phyloP scores from a whole-genome alignment of 2,329 filamentous ascomycete species.

The Fusarium annulatum region DNA sequence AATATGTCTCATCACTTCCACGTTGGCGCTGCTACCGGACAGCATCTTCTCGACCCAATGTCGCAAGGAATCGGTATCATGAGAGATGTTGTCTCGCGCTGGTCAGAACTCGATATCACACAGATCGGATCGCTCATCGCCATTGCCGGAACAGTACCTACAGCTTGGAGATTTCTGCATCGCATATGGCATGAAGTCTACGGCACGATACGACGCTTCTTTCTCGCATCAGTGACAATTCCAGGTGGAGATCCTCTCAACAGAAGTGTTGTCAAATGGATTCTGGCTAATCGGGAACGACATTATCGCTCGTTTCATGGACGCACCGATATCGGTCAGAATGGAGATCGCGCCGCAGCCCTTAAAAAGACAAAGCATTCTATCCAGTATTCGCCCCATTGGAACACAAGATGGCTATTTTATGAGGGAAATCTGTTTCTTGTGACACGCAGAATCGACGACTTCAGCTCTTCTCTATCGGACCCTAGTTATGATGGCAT shows the following conservation, averaged over 20 bases:
- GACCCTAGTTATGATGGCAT: constrained; percentile 59
- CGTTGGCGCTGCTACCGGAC: constrained; percentile 26
- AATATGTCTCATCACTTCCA: constrained; percentile 42
- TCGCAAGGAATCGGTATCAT: constrained; percentile 50
- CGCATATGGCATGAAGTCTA: constrained; percentile 53
- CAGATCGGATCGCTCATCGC: constrained; percentile 58
- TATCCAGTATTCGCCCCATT: constrained; percentile 59
- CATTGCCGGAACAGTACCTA: constrained; percentile 55
- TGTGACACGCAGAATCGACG: constrained; percentile 55
- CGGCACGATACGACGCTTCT: constrained; percentile 55
- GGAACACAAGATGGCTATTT: constrained; percentile 61
- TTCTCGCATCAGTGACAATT: constrained; percentile 57
- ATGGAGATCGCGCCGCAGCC: constrained; percentile 52
- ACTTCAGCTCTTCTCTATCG: constrained; percentile 50
- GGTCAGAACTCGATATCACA: constrained; percentile 59
- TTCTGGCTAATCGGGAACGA: constrained; percentile 54
- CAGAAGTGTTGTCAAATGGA: constrained; percentile 57
- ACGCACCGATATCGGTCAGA: constrained; percentile 52
- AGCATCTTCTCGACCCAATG: constrained; percentile 47
- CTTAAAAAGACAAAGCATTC: constrained; percentile 56
- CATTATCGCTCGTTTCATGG: constrained; percentile 58
- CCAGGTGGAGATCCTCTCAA: constrained; percentile 59
- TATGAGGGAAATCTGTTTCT: constrained; percentile 59
- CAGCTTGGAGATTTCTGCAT: constrained; percentile 53
- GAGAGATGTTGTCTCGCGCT: constrained; percentile 52